Conservation (phyloP, 2,329 filamentous ascomycete species). For the Ciborinia camelliae region DNA sequence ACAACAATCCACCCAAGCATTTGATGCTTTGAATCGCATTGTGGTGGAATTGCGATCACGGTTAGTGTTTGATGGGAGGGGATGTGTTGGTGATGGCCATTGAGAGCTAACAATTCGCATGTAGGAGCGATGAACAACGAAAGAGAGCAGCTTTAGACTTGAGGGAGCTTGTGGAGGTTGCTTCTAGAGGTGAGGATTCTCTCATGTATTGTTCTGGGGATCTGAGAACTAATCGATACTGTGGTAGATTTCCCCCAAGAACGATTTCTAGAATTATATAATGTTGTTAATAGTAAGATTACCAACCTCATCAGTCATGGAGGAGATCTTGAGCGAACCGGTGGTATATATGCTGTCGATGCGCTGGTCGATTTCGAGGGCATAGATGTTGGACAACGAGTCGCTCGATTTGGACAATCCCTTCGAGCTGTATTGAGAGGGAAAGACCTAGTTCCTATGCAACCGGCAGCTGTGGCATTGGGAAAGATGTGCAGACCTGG, state of each 20-base stretch:
- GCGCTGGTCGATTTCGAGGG: conserved; percentile 94
- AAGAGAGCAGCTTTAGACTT: conserved; percentile 37
- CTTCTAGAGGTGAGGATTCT: conserved; percentile 35
- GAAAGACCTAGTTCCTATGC: conserved; percentile 87
- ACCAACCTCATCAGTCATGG: conserved; percentile 77
- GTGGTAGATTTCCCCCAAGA: conserved; percentile 70
- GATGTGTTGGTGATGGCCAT: not conserved
- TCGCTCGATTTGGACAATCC: conserved; percentile 88
- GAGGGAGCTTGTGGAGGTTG: conserved; percentile 36
- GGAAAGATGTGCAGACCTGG: conserved; percentile 89
- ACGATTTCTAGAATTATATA: conserved; percentile 70
- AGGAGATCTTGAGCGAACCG: conserved; percentile 82
- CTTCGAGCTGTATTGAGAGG: conserved; percentile 84
- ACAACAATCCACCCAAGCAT: conserved; percentile 33
- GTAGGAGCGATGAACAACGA: conserved; percentile 36
- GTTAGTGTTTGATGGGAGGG: conserved; percentile 31
- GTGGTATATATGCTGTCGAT: conserved; percentile 88
- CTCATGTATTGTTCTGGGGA: not conserved
- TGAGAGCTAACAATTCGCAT: conserved; percentile 16
- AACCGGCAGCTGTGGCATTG: conserved; percentile 81
- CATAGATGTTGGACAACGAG: conserved; percentile 88
- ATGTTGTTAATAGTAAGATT: conserved; percentile 62
- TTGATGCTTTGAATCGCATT: conserved; percentile 36
- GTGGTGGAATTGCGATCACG: conserved; percentile 35
- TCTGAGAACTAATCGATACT: not conserved